Base-by-base conservation (phyloP, 805 yeast species). In the Kluyveromyces siamensis region DNA sequence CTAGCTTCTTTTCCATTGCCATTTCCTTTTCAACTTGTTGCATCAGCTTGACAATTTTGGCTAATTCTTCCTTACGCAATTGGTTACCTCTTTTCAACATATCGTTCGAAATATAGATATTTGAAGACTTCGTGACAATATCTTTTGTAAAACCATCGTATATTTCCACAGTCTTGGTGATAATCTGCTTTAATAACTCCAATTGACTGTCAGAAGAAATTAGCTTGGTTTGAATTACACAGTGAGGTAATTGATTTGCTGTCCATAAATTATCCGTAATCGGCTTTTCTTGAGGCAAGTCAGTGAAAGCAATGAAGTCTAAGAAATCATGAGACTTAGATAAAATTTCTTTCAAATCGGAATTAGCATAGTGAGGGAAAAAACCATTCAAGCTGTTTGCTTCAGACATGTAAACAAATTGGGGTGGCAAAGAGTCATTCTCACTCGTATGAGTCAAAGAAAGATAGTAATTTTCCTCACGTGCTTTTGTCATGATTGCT, bases 391-490 rank as follows among this genome's bases (percentile, higher is more conserved):
- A 74, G 65, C 91, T 98, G 52, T 81, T 75, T 49, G 80, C 80
- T 73, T 93, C 99, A 57, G 85, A 74, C 98, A 93, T 90, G 70
- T 79, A 87, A 27, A 87, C 96, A 61, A 76, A 86, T 54, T 84
- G 80, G 41, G 69, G 58, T 36, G 96, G 96, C 57, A 91, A 72
- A 55, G 77, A 74, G 27, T 75, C 64, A 25, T 84, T 80, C 63
- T 88, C 95, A 40, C 83, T 58, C 40, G 96, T 87, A 57, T 80
- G 86, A 55, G 98, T 87, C 61, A 90, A 75, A 1, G 96, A 84
- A 61, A 91, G 72, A 68, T 72, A 91, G 70, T 88, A 93, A 70
- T 85, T 83, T 49, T 78, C 79, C 44, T 75, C 81, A 69, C 98
- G 85, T 52, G 75, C 72, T 45, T 77, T 75, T 63, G 81, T 80